Evolutionary conservation across 2,329 filamentous ascomycete species (phyloP).

Genomic region (Penicillium crustosum): DNA sequence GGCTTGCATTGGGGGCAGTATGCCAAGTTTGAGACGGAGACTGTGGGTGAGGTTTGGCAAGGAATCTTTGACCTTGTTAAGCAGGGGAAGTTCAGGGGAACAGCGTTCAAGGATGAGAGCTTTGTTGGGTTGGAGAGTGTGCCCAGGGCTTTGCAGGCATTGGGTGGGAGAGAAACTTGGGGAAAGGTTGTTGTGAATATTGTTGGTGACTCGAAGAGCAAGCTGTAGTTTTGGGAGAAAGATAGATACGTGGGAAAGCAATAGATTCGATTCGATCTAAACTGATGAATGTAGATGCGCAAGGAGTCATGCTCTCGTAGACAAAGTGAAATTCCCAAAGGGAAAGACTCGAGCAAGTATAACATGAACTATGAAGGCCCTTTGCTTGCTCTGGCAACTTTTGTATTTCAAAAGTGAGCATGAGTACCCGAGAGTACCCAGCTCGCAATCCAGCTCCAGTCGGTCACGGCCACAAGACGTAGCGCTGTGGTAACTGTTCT

Average conservation of each 20-base stretch:
- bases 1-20: conserved; percentile 93
- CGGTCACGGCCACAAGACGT: conserved; percentile 45
- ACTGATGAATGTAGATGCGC: conserved; percentile 39
- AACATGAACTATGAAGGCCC: conserved; percentile 51
- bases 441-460: conserved; percentile 42
- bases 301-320: conserved; percentile 50
- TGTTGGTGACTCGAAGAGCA: conserved; percentile 60
- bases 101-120: conserved; percentile 76
- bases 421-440: conserved; percentile 16
- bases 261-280: conserved; percentile 8
- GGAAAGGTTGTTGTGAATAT: conserved; percentile 93
- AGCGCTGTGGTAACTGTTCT: conserved; percentile 39
- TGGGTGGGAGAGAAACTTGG: conserved; percentile 84
- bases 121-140: conserved; percentile 82
- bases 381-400: conserved; percentile 43
- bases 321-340: conserved; percentile 14
- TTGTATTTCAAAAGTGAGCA: conserved; percentile 9
- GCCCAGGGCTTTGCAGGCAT: conserved; percentile 70
- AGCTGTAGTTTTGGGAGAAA: conserved; percentile 29
- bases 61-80: conserved; percentile 77
- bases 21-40: conserved; percentile 67
- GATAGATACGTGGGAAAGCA: background rate
- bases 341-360: conserved; percentile 30
- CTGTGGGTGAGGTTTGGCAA: conserved; percentile 72
- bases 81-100: conserved; percentile 75